phyloP scores from a whole-genome alignment of 257 asterid genomes.

The Solanum boliviense region DNA sequence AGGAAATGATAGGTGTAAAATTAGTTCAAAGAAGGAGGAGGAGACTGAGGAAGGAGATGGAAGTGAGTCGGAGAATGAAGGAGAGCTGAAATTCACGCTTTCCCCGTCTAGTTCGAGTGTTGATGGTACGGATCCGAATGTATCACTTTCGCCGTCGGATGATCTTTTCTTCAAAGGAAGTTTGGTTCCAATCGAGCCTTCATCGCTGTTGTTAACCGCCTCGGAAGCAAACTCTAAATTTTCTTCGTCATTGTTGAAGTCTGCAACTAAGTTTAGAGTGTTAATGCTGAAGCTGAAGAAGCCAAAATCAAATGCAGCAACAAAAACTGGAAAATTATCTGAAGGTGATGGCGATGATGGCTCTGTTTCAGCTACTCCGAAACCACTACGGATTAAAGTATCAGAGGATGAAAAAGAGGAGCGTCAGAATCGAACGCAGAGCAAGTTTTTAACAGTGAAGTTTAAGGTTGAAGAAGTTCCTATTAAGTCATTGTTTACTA shows the following conservation, averaged over 20 bases:
- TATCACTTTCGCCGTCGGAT: conserved; percentile 9
- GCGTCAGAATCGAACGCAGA: conserved; percentile 1
- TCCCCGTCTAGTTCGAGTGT: conserved; percentile 5
- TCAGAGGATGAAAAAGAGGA: neutral
- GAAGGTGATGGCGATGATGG: neutral
- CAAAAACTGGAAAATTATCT: neutral
- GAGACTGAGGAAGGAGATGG: neutral
- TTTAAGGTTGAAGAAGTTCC: conserved; percentile 56
- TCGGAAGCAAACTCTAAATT: conserved; percentile 21
- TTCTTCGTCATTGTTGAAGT: conserved; percentile 12
- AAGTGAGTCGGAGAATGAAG: conserved; percentile 1
- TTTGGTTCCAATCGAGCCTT: conserved; percentile 18
- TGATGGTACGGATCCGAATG: conserved; percentile 1
- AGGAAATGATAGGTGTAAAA: conserved; percentile 4
- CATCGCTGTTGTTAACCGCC: neutral
- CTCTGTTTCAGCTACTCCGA: neutral
- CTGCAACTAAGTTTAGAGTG: conserved; percentile 29
- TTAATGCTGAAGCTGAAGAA: conserved; percentile 30
- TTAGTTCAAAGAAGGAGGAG: neutral
- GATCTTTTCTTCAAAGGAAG: conserved; percentile 21
- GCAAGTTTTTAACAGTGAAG: conserved; percentile 39
- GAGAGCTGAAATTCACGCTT: conserved; percentile 12
- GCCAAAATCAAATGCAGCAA: conserved; percentile 5
- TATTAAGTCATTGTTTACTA: conserved; percentile 37
- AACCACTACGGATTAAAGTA: neutral